A percentile compares a stretch with the other conserved stretches of the same genome.
phyloP scores from a whole-genome alignment of 768 basidiomycete species.

The Psilocybe sp. region DNA sequence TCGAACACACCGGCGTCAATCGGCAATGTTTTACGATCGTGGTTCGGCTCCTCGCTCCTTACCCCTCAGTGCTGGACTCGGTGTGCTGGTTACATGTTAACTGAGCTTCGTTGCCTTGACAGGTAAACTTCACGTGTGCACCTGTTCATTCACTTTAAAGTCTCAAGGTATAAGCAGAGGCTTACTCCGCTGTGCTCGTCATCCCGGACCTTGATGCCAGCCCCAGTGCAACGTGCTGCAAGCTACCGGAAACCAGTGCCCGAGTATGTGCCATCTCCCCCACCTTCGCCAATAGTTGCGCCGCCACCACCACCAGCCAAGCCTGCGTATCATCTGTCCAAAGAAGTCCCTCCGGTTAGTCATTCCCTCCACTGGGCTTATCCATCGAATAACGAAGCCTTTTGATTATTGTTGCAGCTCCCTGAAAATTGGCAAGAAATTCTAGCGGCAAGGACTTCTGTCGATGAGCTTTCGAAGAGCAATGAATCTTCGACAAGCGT shows the following conservation, averaged over 20 bases:
- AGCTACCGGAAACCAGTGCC: slow-evolving; percentile 75
- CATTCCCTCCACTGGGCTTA: not conserved
- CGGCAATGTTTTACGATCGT: too few relatives aligned
- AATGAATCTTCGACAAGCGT: not conserved
- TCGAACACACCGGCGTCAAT: too few relatives aligned
- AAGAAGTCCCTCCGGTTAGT: slow-evolving; percentile 13
- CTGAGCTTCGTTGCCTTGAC: too few relatives aligned
- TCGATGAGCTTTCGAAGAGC: not conserved
- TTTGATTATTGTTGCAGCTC: slow-evolving; percentile 15
- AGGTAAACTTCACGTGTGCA: too few relatives aligned
- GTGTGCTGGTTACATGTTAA: too few relatives aligned
- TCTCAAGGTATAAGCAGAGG: not conserved
- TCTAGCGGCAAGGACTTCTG: slow-evolving; percentile 16
- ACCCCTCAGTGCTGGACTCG: too few relatives aligned
- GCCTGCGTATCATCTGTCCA: not conserved
- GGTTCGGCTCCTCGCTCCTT: too few relatives aligned
- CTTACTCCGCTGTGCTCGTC: not conserved
- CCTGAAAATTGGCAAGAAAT: slow-evolving; percentile 34
- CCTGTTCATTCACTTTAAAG: too few relatives aligned
- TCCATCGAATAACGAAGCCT: not conserved
- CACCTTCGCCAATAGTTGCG: slow-evolving; percentile 34
- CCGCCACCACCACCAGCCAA: not conserved
- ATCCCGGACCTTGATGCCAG: not conserved
- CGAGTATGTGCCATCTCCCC: slow-evolving; percentile 62
- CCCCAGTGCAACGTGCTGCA: slow-evolving; percentile 39